Conservation (phyloP, 2,329 filamentous ascomycete genomes). For the Pseudogymnoascus sp. region DNA sequence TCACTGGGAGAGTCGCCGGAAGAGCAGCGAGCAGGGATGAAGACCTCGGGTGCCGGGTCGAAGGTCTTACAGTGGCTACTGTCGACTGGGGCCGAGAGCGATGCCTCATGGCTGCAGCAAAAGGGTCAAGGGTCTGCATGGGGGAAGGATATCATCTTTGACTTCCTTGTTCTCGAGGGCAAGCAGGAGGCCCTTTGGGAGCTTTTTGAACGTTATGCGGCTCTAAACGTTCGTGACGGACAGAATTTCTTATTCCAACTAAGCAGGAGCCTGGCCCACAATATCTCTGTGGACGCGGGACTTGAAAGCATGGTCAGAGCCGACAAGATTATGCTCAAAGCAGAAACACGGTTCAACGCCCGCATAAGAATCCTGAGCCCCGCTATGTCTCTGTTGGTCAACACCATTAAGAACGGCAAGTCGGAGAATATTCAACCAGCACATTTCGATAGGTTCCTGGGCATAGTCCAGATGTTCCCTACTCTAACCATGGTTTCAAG, state of each 20-base stretch:
- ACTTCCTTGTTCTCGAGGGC: slow-evolving; percentile 27
- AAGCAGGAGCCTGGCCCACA: slow-evolving; percentile 5
- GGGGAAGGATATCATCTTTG: slow-evolving; percentile 17
- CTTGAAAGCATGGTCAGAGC: slow-evolving; percentile 17
- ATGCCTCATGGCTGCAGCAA: slow-evolving; percentile 20
- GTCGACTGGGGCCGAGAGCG: slow-evolving; percentile 22
- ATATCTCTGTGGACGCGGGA: slow-evolving; percentile 11
- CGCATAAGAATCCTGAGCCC: background rate
- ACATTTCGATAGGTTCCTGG: slow-evolving; percentile 20
- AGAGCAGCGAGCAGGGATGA: slow-evolving; percentile 20
- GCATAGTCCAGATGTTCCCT: slow-evolving; percentile 13
- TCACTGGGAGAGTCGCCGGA: slow-evolving; percentile 17
- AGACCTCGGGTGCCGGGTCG: slow-evolving; percentile 24
- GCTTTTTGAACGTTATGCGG: slow-evolving; percentile 19
- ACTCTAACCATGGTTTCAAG: slow-evolving; percentile 1
- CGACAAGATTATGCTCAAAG: slow-evolving; percentile 17
- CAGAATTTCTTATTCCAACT: background rate
- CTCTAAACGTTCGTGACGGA: background rate
- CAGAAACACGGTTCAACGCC: slow-evolving; percentile 10
- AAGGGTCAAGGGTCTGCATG: slow-evolving; percentile 15
- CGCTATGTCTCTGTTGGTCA: background rate
- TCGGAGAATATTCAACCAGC: slow-evolving; percentile 8
- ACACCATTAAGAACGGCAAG: background rate
- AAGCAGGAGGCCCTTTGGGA: slow-evolving; percentile 23
- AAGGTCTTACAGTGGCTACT: slow-evolving; percentile 27